Percentiles rank a stretch among this genome's conserved stretches.
These are phyloP conservation scores for Schwanniomyces vanrijiae DNA, from an alignment of 805 yeast species.

Conservation along the genomic window DNA sequence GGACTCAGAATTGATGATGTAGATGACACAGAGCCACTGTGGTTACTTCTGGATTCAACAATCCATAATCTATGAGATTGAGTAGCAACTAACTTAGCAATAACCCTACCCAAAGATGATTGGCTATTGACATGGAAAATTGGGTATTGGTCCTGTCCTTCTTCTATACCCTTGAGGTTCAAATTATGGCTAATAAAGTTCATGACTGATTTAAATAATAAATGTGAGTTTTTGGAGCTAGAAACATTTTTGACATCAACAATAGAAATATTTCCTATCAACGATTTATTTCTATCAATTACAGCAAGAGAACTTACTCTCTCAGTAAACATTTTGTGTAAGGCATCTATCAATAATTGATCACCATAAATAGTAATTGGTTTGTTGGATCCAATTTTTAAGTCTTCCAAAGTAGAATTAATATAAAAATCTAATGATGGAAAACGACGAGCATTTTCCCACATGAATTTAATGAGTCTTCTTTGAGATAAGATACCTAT, in stretches of 20 bases:
- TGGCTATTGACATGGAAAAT: conserved; percentile 86
- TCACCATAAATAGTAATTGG: conserved; percentile 87
- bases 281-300: conserved; percentile 70
- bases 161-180: conserved; percentile 84
- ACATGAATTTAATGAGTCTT: conserved; percentile 75
- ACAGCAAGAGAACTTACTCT: conserved; percentile 91
- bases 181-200: conserved; percentile 86
- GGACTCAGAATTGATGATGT: conserved; percentile 11
- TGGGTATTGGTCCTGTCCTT: conserved; percentile 95
- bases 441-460: conserved; percentile 92
- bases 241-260: conserved; percentile 91
- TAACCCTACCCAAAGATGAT: conserved; percentile 80
- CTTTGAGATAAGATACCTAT: conserved; percentile 91
- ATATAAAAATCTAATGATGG: conserved; percentile 76
- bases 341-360: conserved; percentile 81
- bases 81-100: conserved; percentile 95
- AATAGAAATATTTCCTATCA: conserved; percentile 90
- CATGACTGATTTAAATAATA: conserved; percentile 78
- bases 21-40: conserved; percentile 3
- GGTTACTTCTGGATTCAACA: conserved; percentile 44
- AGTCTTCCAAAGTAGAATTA: conserved; percentile 64
- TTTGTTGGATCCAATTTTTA: conserved; percentile 67
- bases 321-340: conserved; percentile 78
- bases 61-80: conserved; percentile 89
- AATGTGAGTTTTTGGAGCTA: conserved; percentile 80